Evolutionary conservation across 805 yeast species (phyloP), one percentile per base, ranked within the genome.

Genomic region (Starmera quercuum): DNA sequence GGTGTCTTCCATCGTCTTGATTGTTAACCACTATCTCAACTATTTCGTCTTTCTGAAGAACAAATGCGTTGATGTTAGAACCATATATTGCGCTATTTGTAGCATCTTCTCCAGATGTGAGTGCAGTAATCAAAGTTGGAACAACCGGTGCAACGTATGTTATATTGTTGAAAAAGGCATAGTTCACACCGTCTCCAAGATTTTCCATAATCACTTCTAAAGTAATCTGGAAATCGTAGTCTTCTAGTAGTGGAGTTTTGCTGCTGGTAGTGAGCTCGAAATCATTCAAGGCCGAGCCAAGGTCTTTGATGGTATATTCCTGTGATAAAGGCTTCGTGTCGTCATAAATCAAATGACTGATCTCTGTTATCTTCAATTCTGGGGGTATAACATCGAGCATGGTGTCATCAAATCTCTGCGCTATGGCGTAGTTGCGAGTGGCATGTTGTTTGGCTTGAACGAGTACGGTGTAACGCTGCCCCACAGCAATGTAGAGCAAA

Each of bases 21-120:
- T 87, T 88, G 53, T 85, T 82, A 29, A 87, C 54, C 1, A 85
- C 82, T 29, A 87, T 59, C 46, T 87, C 95, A 30, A 88, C 67
- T 26, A 78, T 70, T 32, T 79, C 83, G 33, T 73, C 71, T 12
- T 66, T 54, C 42, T 75, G 75, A 24, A 84, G 61, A 7, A 83
- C 72, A 51, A 67, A 74, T 1, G 81, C 60, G 49, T 77, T 75
- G 32, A 78, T 75, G 51, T 81, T 80, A 19, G 80, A 66, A 31
- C 94, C 90, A 51, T 83, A 90, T 33, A 88, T 76, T n/a, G 61
- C 52, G 4, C 69, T 63, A 45, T 82, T 69, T 8, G 64, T 58
- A 17, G 80, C 78, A 8, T 63, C 40, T 30, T 58, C 67, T 37
- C 87, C 88, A 32, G 80, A 65, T 20, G 79, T 63, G 34, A 83